Evolutionary conservation across 352 stramenopile species (phyloP).

Genomic region (Phytophthora europaea): DNA sequence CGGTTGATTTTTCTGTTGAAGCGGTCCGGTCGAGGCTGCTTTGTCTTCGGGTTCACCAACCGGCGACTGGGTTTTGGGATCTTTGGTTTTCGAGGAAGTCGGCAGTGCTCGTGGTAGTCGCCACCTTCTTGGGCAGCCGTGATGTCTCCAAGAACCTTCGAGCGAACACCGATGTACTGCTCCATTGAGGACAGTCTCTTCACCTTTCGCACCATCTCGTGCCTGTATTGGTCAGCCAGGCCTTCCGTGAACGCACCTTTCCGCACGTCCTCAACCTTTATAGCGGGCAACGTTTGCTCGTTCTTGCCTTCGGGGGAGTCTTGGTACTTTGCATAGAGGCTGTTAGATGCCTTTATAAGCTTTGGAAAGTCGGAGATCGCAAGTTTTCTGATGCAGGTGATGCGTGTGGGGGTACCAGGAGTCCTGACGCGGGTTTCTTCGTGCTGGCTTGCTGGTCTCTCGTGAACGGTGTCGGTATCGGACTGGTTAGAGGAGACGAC

Average conservation of each 20-base stretch:
- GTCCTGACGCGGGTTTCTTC: constrained; percentile 6
- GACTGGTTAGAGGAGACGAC: constrained; percentile 26
- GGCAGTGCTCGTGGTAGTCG: constrained; percentile 29
- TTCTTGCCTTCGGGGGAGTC: constrained; percentile 30
- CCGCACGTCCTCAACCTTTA: constrained; percentile 64
- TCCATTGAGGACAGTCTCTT: constrained; percentile 59
- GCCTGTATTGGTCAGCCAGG: constrained; percentile 60
- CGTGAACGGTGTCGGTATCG: constrained; percentile 5
- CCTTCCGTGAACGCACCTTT: constrained; percentile 65
- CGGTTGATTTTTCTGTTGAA: constrained; percentile 89
- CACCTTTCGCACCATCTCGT: constrained; percentile 65
- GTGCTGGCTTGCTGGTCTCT: constrained; percentile 7
- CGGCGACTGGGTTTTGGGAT: constrained; percentile 68
- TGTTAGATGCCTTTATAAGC: constrained; percentile 47
- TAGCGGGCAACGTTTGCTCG: constrained; percentile 22
- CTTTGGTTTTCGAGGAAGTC: constrained; percentile 68
- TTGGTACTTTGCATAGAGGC: constrained; percentile 46
- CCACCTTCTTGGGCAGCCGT: constrained; percentile 32
- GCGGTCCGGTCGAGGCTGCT: constrained; percentile 64
- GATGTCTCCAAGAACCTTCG: constrained; percentile 60
- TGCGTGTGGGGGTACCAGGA: constrained; percentile 1
- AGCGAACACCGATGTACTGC: constrained; percentile 66
- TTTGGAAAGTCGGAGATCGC: constrained; percentile 47
- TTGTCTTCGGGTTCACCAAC: constrained; percentile 51
- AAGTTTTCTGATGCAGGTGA: constrained; percentile 31